Percentiles rank a stretch among this genome's conserved stretches.
phyloP scores from a whole-genome alignment of 2,329 filamentous ascomycete species.

The Bipolaris sorokiniana region DNA sequence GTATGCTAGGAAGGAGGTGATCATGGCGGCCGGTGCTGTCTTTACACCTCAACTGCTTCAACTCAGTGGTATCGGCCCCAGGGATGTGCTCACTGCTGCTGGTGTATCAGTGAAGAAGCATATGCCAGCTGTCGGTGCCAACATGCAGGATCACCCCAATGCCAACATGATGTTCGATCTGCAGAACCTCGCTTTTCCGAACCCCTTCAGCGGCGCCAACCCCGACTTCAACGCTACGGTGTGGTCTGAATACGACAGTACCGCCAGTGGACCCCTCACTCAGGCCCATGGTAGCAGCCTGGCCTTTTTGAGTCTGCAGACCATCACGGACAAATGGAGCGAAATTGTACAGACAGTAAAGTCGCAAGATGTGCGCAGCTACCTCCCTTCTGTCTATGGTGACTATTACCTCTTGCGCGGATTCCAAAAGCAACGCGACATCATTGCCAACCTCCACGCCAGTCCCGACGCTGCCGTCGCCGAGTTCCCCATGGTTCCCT shows the following conservation, averaged over 20 bases:
- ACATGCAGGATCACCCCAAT: slow-evolving; percentile 44
- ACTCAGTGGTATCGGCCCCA: slow-evolving; percentile 40
- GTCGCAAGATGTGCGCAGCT: slow-evolving; percentile 23
- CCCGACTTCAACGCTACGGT: slow-evolving; percentile 34
- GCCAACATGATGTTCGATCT: slow-evolving; percentile 29
- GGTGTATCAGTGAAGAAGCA: slow-evolving; percentile 35
- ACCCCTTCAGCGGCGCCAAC: slow-evolving; percentile 29
- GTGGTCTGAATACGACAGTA: slow-evolving; percentile 34
- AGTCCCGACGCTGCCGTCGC: slow-evolving; percentile 38
- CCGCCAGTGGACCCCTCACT: slow-evolving; percentile 37
- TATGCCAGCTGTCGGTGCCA: slow-evolving; percentile 39
- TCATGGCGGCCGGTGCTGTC: slow-evolving; percentile 64
- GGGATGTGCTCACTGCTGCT: slow-evolving; percentile 28
- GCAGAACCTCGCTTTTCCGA: slow-evolving; percentile 29
- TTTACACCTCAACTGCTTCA: slow-evolving; percentile 62
- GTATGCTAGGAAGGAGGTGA: slow-evolving; percentile 56
- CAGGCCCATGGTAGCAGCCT: slow-evolving; percentile 33
- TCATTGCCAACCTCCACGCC: slow-evolving; percentile 30
- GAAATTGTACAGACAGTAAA: slow-evolving; percentile 27
- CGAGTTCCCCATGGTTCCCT: slow-evolving; percentile 39
- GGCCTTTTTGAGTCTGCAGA: slow-evolving; percentile 28
- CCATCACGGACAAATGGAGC: slow-evolving; percentile 23
- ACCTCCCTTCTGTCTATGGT: slow-evolving; percentile 27
- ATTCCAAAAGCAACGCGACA: slow-evolving; percentile 32
- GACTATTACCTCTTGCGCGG: slow-evolving; percentile 27